Conservation (phyloP, 805 yeast species). For the Clavispora carvajalis region DNA sequence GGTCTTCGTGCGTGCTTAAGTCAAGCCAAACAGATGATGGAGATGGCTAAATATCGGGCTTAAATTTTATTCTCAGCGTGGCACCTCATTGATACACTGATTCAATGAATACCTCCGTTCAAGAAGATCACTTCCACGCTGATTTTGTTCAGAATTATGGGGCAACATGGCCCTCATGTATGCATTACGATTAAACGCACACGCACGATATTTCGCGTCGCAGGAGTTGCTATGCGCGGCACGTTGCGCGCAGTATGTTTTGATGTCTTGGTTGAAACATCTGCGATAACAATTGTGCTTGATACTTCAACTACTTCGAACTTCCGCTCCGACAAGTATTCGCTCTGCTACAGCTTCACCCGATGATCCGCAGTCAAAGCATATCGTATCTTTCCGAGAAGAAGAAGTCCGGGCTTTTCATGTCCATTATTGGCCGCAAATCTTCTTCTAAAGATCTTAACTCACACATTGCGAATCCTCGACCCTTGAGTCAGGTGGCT, state of each 20-base stretch:
- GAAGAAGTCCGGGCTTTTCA: not conserved
- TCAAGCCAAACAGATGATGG: no score
- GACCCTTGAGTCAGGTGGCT: conserved; percentile 1
- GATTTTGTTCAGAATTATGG: no score
- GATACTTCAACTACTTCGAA: no score
- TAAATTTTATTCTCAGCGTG: no score
- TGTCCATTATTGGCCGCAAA: conserved; percentile 1
- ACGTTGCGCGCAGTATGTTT: not conserved
- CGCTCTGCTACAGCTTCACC: no score
- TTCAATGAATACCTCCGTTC: no score
- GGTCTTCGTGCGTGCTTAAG: no score
- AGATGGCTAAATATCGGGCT: no score
- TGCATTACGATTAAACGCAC: not conserved
- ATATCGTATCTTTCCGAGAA: not conserved
- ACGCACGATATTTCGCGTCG: not conserved
- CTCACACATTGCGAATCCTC: not conserved
- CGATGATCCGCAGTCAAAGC: conserved; percentile 2
- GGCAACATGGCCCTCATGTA: no score
- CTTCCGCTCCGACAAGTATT: not conserved
- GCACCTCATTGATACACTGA: no score
- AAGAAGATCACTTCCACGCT: no score
- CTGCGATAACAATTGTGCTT: not conserved
- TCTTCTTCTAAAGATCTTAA: not conserved
- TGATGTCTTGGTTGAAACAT: not conserved
- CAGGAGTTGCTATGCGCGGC: conserved; percentile 1